A percentile compares a stretch with the other conserved stretches of the same genome.
These are phyloP conservation scores for Solanum chacoense DNA, from an alignment of 305 asterid genomes.

Conservation along the genomic window DNA sequence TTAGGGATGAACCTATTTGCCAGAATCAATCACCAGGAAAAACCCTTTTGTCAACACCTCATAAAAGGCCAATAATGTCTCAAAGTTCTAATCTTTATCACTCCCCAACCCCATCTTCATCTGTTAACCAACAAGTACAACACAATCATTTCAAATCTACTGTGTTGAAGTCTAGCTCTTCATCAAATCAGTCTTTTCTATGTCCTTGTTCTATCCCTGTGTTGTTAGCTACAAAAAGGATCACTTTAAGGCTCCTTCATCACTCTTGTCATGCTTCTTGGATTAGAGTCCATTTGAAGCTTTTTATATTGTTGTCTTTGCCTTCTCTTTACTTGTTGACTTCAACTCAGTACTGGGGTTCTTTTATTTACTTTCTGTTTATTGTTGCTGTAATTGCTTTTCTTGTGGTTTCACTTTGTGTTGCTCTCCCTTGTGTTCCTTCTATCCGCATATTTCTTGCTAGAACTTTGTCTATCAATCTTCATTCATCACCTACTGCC, in stretches of 20 bases:
- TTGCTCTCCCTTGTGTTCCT: slow-evolving; percentile 26
- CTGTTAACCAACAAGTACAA: background rate
- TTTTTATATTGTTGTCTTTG: slow-evolving; percentile 23
- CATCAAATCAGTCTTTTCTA: slow-evolving; percentile 9
- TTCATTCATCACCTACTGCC: slow-evolving; percentile 7
- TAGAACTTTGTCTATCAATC: slow-evolving; percentile 14
- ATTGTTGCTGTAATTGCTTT: slow-evolving; percentile 9
- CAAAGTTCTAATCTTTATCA: slow-evolving; percentile 21
- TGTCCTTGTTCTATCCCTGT: slow-evolving; percentile 22
- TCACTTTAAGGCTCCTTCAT: slow-evolving; percentile 20
- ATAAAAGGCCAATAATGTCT: slow-evolving; percentile 27
- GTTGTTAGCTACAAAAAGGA: slow-evolving; percentile 24
- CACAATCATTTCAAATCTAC: background rate
- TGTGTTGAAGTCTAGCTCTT: background rate
- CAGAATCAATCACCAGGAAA: slow-evolving; percentile 10
- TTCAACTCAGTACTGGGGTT: slow-evolving; percentile 15
- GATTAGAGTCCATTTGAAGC: slow-evolving; percentile 26
- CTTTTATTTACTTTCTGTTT: slow-evolving; percentile 16
- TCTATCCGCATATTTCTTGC: slow-evolving; percentile 23
- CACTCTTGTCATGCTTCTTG: slow-evolving; percentile 25
- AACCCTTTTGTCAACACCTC: slow-evolving; percentile 23
- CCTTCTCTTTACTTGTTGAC: slow-evolving; percentile 23
- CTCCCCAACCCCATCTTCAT: slow-evolving; percentile 11
- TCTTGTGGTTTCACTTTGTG: slow-evolving; percentile 18
- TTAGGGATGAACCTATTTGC: slow-evolving; percentile 16